These are phyloP conservation scores for Hydnum rufescens DNA, from an alignment of 768 basidiomycete species.

Conservation along the genomic window DNA sequence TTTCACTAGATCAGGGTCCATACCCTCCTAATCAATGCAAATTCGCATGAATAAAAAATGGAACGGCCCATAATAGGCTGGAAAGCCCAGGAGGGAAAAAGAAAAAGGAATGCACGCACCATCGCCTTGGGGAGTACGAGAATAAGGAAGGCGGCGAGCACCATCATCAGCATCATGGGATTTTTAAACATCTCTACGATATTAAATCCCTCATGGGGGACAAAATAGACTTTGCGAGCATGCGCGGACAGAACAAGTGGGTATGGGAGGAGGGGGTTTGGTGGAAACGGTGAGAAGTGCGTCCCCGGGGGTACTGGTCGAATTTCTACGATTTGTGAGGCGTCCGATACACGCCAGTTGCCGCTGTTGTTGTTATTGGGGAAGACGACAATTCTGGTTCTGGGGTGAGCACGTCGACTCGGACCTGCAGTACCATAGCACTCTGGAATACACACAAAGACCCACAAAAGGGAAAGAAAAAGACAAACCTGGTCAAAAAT, in stretches of 20 bases:
- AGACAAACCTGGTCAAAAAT: slow-evolving; percentile 7
- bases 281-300: neutral
- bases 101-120: neutral
- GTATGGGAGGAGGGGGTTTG: neutral
- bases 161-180: slow-evolving; percentile 2
- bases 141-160: neutral
- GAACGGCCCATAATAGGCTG: neutral
- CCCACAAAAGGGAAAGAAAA: neutral
- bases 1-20: neutral
- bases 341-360: too few species aligned
- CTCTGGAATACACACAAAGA: neutral
- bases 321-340: neutral
- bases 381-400: too few species aligned
- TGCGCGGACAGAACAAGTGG: neutral
- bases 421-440: neutral
- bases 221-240: neutral
- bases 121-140: neutral
- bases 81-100: neutral
- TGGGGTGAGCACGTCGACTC: neutral
- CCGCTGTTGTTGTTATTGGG: too few species aligned
- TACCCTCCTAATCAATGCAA: neutral
- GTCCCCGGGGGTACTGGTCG: neutral
- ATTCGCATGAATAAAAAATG: neutral
- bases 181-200: slow-evolving; percentile 1
- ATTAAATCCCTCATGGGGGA: neutral